Conservation (phyloP, 176 grass and related monocot genomes). For the Calamus simplicifolius region DNA sequence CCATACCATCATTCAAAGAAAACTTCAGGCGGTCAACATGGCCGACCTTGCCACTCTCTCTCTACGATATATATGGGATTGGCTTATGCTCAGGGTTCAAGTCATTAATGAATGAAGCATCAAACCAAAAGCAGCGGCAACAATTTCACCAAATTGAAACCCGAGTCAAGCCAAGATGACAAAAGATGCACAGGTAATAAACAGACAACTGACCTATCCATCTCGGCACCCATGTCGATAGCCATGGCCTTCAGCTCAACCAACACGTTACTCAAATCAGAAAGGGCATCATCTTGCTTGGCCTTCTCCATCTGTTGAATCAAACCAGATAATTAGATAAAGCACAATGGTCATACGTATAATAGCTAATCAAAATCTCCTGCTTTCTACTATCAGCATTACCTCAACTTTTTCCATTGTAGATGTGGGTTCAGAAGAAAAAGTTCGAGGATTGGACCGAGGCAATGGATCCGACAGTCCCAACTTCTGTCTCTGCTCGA, state of each 20-base stretch:
- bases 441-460: constrained; percentile 22
- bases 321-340: neutral
- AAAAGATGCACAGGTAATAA: constrained; percentile 1
- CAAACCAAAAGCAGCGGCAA: no score
- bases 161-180: neutral
- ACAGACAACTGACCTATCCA: constrained; percentile 41
- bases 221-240: constrained; percentile 62
- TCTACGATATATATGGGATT: no score
- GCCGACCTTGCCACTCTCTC: no score
- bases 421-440: constrained; percentile 27
- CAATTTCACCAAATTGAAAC: no score
- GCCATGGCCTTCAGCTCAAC: constrained; percentile 81
- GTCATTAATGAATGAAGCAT: no score
- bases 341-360: neutral
- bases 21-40: no score
- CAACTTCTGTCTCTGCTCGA: constrained; percentile 70
- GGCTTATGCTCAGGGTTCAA: no score
- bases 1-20: no score
- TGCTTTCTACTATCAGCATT: neutral
- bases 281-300: constrained; percentile 67
- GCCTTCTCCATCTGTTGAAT: constrained; percentile 50
- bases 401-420: constrained; percentile 80
- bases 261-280: constrained; percentile 61
- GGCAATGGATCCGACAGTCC: constrained; percentile 42
- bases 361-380: neutral